phyloP scores from a whole-genome alignment of 192 early-diverging fungal genomes.

The Coemansia sp. region DNA sequence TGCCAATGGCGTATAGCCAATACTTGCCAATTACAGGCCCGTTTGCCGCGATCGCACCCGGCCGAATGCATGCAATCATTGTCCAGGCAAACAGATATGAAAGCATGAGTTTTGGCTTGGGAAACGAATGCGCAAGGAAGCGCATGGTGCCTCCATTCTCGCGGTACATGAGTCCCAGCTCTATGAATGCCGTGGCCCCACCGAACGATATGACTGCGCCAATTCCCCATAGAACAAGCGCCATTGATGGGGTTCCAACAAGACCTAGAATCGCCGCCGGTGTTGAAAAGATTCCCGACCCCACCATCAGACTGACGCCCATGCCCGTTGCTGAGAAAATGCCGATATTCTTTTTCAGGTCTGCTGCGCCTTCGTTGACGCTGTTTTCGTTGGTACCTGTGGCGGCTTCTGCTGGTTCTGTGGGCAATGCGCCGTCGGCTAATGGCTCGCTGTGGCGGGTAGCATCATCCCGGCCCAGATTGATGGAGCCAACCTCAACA shows the following conservation, averaged over 20 bases:
- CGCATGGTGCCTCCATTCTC: constrained; percentile 85
- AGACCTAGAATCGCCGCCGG: constrained; percentile 69
- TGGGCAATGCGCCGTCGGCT: background rate
- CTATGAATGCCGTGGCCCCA: constrained; percentile 86
- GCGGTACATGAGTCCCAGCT: constrained; percentile 85
- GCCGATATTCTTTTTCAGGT: constrained; percentile 42
- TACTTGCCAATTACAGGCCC: constrained; percentile 59
- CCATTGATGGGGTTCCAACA: constrained; percentile 66
- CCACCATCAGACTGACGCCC: constrained; percentile 75
- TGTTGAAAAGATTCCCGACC: constrained; percentile 79
- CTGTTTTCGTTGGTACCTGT: background rate
- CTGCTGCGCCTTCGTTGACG: background rate
- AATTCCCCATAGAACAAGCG: constrained; percentile 73
- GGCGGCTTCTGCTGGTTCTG: background rate
- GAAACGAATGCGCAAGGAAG: constrained; percentile 75
- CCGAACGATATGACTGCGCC: constrained; percentile 74
- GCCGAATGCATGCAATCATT: constrained; percentile 59
- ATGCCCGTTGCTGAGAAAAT: constrained; percentile 66
- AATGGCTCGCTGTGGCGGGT: background rate
- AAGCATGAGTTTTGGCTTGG: constrained; percentile 51
- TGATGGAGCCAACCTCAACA: background rate
- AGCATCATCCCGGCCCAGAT: background rate
- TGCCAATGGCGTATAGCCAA: constrained; percentile 54
- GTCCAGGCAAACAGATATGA: constrained; percentile 59
- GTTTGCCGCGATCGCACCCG: constrained; percentile 56